Conservation (phyloP, 352 stramenopile species). For the Nannochloropsis limnetica region DNA sequence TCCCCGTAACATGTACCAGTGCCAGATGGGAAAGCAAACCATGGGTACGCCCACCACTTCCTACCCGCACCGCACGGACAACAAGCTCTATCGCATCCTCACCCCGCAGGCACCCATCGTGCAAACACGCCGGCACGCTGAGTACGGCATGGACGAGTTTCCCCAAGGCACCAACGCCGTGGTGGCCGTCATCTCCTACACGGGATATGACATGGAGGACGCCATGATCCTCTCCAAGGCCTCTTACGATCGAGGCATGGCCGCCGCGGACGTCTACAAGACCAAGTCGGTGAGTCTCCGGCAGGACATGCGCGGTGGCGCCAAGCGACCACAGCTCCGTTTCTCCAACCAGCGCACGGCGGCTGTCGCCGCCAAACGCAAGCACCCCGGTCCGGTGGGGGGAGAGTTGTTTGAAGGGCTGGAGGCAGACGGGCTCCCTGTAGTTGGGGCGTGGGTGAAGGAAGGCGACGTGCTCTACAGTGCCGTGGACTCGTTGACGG, state of each 20-base stretch:
- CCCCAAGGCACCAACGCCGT: constrained; percentile 97
- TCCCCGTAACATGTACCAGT: constrained; percentile 99
- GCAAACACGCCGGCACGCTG: constrained; percentile 83
- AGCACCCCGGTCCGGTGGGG: neutral
- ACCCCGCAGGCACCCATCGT: constrained; percentile 95
- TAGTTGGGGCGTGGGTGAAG: constrained; percentile 83
- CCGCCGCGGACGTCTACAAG: constrained; percentile 83
- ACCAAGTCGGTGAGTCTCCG: constrained; percentile 83
- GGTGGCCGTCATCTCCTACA: constrained; percentile 99
- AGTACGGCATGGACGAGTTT: constrained; percentile 98
- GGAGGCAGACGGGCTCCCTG: constrained; percentile 88
- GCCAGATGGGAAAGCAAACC: constrained; percentile 99
- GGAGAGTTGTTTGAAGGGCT: constrained; percentile 60
- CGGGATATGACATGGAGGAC: constrained; percentile 81
- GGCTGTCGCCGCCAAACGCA: constrained; percentile 28
- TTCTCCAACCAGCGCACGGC: constrained; percentile 46
- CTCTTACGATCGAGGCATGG: constrained; percentile 95
- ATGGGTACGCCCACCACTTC: constrained; percentile 98
- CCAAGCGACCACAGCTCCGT: constrained; percentile 40
- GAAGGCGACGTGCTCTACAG: constrained; percentile 89
- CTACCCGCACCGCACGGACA: constrained; percentile 82
- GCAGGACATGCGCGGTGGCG: constrained; percentile 56
- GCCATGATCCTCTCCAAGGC: constrained; percentile 99
- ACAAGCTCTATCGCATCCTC: constrained; percentile 98
- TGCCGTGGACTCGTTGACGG: constrained; percentile 86